A percentile compares a stretch with the other conserved stretches of the same genome.
Conservation (phyloP, 129 eudicot genomes). For the Kitagawia praeruptora region DNA sequence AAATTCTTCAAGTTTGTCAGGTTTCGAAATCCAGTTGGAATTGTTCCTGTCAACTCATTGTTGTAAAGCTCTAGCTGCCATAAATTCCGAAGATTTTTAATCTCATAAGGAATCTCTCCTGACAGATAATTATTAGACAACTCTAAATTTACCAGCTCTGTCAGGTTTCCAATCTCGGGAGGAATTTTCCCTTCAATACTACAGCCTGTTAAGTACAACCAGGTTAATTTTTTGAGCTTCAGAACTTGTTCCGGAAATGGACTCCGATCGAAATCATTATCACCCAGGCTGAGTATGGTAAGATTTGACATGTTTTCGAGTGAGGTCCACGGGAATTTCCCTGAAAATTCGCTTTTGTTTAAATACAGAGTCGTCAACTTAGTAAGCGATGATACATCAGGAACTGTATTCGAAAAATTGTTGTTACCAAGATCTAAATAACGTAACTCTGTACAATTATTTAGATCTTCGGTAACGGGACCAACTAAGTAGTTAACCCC, state of each 20-base stretch:
- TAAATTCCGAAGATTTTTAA: conserved; percentile 38
- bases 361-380: conserved; percentile 31
- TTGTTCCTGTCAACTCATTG: conserved; percentile 47
- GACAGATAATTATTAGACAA: conserved; percentile 36
- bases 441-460: conserved; percentile 39
- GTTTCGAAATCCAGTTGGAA: conserved; percentile 56
- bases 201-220: conserved; percentile 74
- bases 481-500: conserved; percentile 50
- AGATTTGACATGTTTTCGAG: conserved; percentile 45
- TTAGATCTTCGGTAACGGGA: conserved; percentile 26
- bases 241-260: conserved; percentile 46
- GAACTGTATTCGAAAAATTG: conserved; percentile 45
- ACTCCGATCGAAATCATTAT: conserved; percentile 50
- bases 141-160: conserved; percentile 49
- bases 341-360: conserved; percentile 58
- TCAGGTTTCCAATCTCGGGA: conserved; percentile 52
- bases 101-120: conserved; percentile 58
- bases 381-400: conserved; percentile 42
- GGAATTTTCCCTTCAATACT: conserved; percentile 73
- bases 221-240: conserved; percentile 36
- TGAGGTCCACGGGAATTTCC: conserved; percentile 67
- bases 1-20: conserved; percentile 46
- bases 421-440: conserved; percentile 86
- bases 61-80: conserved; percentile 63
- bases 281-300: conserved; percentile 58